A percentile compares a stretch with the other conserved stretches of the same genome.
These are phyloP conservation scores for Paramecium sexaurelia DNA, from an alignment of 73 alveolate genomes.

Conservation along the genomic window DNA sequence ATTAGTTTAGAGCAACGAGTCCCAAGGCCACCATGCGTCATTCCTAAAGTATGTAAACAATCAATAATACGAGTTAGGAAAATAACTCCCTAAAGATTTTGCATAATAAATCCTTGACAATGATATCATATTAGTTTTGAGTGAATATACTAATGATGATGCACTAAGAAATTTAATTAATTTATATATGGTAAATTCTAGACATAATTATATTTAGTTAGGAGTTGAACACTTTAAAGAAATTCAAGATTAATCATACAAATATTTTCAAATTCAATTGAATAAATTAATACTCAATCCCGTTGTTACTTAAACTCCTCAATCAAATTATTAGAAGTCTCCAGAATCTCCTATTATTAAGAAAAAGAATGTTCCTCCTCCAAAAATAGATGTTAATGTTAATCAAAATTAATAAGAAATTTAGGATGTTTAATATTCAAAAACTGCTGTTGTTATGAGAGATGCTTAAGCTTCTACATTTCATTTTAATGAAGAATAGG, in stretches of 20 bases:
- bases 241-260: conserved; percentile 18
- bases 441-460: not conserved
- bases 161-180: conserved; percentile 17
- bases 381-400: conserved; percentile 21
- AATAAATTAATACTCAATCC: not conserved
- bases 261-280: conserved; percentile 8
- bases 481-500: not conserved
- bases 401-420: not conserved
- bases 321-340: not conserved
- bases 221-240: conserved; percentile 49
- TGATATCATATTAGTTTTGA: conserved; percentile 13
- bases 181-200: conserved; percentile 24
- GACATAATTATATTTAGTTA: not conserved
- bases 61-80: conserved; percentile 22
- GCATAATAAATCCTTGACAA: conserved; percentile 41
- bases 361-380: not conserved
- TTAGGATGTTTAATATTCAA: not conserved
- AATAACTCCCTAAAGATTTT: conserved; percentile 39
- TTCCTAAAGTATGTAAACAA: not conserved
- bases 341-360: not conserved
- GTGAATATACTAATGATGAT: conserved; percentile 38
- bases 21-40: not conserved
- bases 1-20: conserved; percentile 15
- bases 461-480: not conserved
- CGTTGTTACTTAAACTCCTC: not conserved